Base-by-base conservation (phyloP, 139 green algal genomes). In the Closterium sp. region DNA sequence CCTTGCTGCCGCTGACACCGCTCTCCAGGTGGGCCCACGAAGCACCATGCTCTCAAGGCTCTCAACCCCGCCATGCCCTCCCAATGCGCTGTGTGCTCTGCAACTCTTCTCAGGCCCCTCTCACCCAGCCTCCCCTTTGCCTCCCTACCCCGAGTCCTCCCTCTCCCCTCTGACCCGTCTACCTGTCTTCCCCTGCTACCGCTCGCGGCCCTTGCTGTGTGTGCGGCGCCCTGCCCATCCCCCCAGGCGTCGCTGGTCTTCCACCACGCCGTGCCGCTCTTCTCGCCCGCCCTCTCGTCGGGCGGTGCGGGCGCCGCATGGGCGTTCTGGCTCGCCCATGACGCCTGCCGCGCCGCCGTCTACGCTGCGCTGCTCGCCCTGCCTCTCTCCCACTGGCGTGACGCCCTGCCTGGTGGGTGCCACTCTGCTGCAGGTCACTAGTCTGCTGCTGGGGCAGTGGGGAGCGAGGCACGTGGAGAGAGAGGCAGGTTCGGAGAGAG, bases 1-100 rank as follows among this genome's bases (percentile, higher is more conserved):
- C 34, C 85, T 94, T 34, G 92, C 95, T 4, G 84, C 69, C 23
- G 36, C 90, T 25, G 95, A 96, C 7, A 91, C 88, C 3, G 5
- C 93, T 1, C 33, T 95, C 31, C 95, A 91, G 89, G 89, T 88
- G 87, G 86, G 87, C 9, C 31, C 9, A 32, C 2, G 83, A 76
- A 76, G 55, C 55, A 76, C 12, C 36, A 55, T 55, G 36, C 36
- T 6, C 36, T 55, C n/a, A n/a, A n/a, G n/a, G n/a, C n/a, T n/a
- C n/a, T n/a, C n/a, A n/a, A n/a, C n/a, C n/a, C 55, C 38, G 16
- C 55, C 4, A 76, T 2, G 55, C 55, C 55, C 55, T 28, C 55
- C 55, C 55, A 16, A 76, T 76, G 55, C 55, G 16, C 55, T 76
- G 55, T 76, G 55, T 6, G 6, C 55, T 28, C 55, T 6, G 55